A percentile compares a stretch with the other conserved stretches of the same genome.
These are phyloP conservation scores for Fusarium duplospermum DNA, from an alignment of 2,329 filamentous ascomycete species.

Conservation along the genomic window DNA sequence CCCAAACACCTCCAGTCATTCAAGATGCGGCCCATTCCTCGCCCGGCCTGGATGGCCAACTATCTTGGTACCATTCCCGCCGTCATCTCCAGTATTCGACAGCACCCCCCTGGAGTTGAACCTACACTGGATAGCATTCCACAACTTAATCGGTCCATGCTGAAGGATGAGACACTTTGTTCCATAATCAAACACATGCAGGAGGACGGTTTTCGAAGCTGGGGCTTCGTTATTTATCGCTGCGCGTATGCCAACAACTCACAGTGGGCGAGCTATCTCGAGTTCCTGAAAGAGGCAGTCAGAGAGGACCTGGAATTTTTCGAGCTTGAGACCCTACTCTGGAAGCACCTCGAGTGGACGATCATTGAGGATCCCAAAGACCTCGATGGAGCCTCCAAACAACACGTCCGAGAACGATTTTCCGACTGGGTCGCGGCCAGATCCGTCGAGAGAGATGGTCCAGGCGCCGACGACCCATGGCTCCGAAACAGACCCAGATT, in stretches of 20 bases:
- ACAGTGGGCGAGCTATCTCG: constrained; percentile 23
- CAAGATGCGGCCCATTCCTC: not conserved
- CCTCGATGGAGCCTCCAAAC: constrained; percentile 4
- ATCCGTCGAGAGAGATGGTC: not conserved
- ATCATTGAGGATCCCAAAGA: constrained; percentile 4
- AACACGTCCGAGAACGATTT: not conserved
- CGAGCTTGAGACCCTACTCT: not conserved
- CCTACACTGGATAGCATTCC: constrained; percentile 24
- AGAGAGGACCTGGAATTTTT: not conserved
- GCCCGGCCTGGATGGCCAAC: not conserved
- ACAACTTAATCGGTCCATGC: not conserved
- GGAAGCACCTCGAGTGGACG: constrained; percentile 7
- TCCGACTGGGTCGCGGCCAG: not conserved
- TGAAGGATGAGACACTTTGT: not conserved
- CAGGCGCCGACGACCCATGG: not conserved
- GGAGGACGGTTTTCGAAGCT: not conserved
- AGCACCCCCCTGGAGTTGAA: not conserved
- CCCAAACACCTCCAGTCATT: no score
- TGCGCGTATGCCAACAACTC: constrained; percentile 1
- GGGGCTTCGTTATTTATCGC: constrained; percentile 12
- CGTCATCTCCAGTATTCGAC: constrained; percentile 14
- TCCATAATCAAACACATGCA: constrained; percentile 2
- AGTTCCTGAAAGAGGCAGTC: constrained; percentile 19
- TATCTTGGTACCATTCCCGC: not conserved
- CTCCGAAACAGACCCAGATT: not conserved